These are phyloP conservation scores for Kwoniella sp. DNA, from an alignment of 768 basidiomycete species.

Conservation along the genomic window DNA sequence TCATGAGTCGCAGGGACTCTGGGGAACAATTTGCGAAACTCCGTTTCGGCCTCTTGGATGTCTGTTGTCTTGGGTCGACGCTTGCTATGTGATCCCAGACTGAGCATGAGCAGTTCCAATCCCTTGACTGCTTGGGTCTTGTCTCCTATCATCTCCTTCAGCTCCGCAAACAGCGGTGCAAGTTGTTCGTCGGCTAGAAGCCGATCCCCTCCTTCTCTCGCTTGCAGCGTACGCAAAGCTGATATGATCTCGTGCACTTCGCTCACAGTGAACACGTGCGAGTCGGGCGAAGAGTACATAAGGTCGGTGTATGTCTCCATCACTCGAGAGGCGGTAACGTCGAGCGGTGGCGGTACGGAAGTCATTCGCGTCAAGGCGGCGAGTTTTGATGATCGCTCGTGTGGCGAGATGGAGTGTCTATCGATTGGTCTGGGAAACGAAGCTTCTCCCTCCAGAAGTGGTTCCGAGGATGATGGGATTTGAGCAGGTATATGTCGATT, in stretches of 20 bases:
- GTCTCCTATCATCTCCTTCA: constrained; percentile 21
- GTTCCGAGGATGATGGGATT: not conserved
- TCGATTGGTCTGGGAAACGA: constrained; percentile 5
- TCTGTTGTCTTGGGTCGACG: constrained; percentile 17
- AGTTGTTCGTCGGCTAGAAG: constrained; percentile 7
- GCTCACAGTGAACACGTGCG: constrained; percentile 30
- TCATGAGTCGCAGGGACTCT: not conserved
- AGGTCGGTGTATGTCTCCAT: constrained; percentile 17
- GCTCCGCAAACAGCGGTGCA: constrained; percentile 17
- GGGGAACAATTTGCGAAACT: constrained; percentile 15
- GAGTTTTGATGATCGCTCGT: constrained; percentile 12
- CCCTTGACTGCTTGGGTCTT: constrained; percentile 9
- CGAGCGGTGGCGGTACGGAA: constrained; percentile 54
- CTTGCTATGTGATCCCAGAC: not conserved
- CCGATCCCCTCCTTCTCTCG: constrained; percentile 17
- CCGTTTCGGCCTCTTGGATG: constrained; percentile 15
- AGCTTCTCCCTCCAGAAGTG: not conserved
- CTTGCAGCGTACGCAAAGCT: constrained; percentile 10
- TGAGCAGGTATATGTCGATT: constrained; percentile 7
- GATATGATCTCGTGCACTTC: constrained; percentile 27
- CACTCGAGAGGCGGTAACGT: constrained; percentile 56
- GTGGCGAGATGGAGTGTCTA: constrained; percentile 18
- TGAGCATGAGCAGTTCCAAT: constrained; percentile 11
- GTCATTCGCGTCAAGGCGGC: constrained; percentile 18
- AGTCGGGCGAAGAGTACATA: constrained; percentile 26